phyloP scores from a whole-genome alignment of 345 rosid species.

The Syzygium oleosum region DNA sequence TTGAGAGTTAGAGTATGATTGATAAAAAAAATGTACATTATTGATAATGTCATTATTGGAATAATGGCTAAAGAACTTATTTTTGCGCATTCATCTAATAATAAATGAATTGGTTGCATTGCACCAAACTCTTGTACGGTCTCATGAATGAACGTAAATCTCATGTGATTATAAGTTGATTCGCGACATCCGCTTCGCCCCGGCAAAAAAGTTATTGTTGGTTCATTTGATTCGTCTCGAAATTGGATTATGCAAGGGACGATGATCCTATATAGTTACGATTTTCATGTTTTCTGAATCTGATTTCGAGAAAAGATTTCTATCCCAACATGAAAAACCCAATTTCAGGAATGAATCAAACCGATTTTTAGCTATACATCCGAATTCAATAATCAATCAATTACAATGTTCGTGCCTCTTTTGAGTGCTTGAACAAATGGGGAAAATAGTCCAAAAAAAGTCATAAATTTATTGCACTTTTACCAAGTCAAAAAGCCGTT shows the following conservation, averaged over 20 bases:
- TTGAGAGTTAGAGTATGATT: too few relatives aligned
- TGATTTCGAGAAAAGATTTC: neutral
- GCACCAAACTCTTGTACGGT: neutral
- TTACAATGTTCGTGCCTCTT: neutral
- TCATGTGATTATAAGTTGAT: neutral
- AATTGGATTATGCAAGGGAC: neutral
- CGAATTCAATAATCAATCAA: neutral
- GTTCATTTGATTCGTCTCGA: neutral
- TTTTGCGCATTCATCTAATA: neutral
- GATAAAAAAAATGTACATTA: neutral
- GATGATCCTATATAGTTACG: rapidly evolving
- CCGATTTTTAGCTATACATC: neutral
- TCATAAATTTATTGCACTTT: too few relatives aligned
- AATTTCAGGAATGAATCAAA: neutral
- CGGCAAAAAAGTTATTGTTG: neutral
- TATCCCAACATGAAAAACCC: neutral
- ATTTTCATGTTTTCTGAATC: neutral
- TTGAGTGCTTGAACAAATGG: slow-evolving; percentile 5
- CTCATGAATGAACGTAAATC: too few relatives aligned
- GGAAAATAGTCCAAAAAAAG: too few relatives aligned
- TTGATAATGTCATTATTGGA: neutral
- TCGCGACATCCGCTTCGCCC: neutral
- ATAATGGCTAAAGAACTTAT: neutral
- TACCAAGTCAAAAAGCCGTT: too few relatives aligned
- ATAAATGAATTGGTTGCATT: neutral